A percentile compares a stretch with the other conserved stretches of the same genome.
Evolutionary conservation across 2,329 filamentous ascomycete genomes (phyloP).

Genomic region (Fonsecaea pedrosoi): DNA sequence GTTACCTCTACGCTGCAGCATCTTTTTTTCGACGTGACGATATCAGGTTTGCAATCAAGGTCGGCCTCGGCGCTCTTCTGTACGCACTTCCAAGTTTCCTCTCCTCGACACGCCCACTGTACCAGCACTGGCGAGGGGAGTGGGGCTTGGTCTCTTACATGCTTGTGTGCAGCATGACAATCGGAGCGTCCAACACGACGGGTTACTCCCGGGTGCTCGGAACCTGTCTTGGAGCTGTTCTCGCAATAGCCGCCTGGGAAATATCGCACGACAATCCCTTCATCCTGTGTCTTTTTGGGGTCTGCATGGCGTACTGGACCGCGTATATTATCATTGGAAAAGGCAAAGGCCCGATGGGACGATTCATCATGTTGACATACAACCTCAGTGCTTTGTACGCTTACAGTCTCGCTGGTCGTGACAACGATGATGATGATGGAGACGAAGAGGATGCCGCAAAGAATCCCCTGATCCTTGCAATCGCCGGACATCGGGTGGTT

Average conservation of each 20-base stretch:
- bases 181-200: conserved; percentile 93
- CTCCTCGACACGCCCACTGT: conserved; percentile 75
- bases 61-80: conserved; percentile 84
- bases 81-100: conserved; percentile 92
- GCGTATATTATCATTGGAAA: conserved; percentile 88
- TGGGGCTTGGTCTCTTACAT: conserved; percentile 97
- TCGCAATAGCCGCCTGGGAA: conserved; percentile 79
- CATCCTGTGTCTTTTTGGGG: conserved; percentile 79
- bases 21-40: conserved; percentile 68
- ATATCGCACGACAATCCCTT: conserved; percentile 75
- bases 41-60: conserved; percentile 84
- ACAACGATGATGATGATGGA: conserved; percentile 71
- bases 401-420: conserved; percentile 82
- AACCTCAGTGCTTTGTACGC: conserved; percentile 94
- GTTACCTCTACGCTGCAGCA: conserved; percentile 61
- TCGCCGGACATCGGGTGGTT: conserved; percentile 84
- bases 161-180: conserved; percentile 97
- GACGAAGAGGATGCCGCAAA: conserved; percentile 85
- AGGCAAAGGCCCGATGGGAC: conserved; percentile 85
- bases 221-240: conserved; percentile 78
- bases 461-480: conserved; percentile 83
- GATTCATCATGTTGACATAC: conserved; percentile 94
- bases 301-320: conserved; percentile 78
- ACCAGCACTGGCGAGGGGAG: conserved; percentile 89
- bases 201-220: conserved; percentile 85